A percentile compares a stretch with the other conserved stretches of the same genome.
Evolutionary conservation across 306 rosid species (phyloP).

Genomic region (Trifolium subterraneum): DNA sequence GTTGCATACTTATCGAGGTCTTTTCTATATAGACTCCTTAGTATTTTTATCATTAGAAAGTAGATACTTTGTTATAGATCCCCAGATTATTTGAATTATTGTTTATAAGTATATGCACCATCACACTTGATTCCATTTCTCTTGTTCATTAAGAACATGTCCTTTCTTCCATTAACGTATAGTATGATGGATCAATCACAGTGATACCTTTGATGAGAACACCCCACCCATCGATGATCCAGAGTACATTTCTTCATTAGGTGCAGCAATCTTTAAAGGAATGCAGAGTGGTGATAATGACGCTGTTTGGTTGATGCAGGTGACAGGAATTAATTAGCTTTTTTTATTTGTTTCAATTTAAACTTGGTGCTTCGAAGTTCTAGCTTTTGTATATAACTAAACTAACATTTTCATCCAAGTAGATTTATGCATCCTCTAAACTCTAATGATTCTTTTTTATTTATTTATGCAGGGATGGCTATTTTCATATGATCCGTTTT

Average conservation of each 20-base stretch:
- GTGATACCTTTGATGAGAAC: constrained; percentile 96
- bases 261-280: constrained; percentile 78
- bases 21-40: constrained; percentile 17
- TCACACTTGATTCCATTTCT: background rate
- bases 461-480: constrained; percentile 72
- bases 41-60: constrained; percentile 1
- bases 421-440: constrained; percentile 27
- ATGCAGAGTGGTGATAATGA: constrained; percentile 81
- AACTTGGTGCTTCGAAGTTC: constrained; percentile 27
- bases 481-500: constrained; percentile 88
- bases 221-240: constrained; percentile 90
- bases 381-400: constrained; percentile 24
- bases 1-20: background rate
- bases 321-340: constrained; percentile 33
- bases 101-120: constrained; percentile 26
- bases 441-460: constrained; percentile 18
- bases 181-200: constrained; percentile 50
- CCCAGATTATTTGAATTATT: constrained; percentile 27
- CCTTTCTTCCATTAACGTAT: constrained; percentile 12
- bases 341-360: background rate
- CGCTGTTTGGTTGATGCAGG: constrained; percentile 98
- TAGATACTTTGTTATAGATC: constrained; percentile 5
- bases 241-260: constrained; percentile 82
- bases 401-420: constrained; percentile 32
- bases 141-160: constrained; percentile 25